These are phyloP conservation scores for Phtheirospermum japonicum DNA, from an alignment of 257 asterid genomes.

Conservation along the genomic window DNA sequence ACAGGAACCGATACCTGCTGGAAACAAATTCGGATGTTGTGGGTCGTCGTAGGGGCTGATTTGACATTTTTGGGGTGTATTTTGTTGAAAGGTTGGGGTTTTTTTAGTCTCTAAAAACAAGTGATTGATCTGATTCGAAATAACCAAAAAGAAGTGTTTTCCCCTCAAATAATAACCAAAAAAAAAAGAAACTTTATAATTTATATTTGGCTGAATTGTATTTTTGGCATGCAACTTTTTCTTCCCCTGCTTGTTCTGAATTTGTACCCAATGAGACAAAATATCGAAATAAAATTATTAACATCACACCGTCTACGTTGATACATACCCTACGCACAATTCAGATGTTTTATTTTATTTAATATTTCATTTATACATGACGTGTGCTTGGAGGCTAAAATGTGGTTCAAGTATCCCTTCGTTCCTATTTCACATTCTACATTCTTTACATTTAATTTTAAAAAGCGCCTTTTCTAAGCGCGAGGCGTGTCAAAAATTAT, in stretches of 20 bases:
- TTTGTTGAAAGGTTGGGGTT: background rate
- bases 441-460: too few species aligned
- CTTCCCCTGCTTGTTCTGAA: background rate
- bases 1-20: slow-evolving; percentile 53
- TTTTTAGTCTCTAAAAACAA: background rate
- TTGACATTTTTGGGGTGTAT: slow-evolving; percentile 7
- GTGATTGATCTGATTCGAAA: background rate
- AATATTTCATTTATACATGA: too few species aligned
- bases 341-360: too few species aligned
- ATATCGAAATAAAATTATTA: background rate
- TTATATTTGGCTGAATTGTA: background rate
- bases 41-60: slow-evolving; percentile 41
- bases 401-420: too few species aligned
- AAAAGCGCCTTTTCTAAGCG: too few species aligned
- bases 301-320: background rate
- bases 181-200: too few species aligned
- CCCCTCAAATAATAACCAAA: too few species aligned
- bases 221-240: background rate
- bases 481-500: too few species aligned
- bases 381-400: too few species aligned
- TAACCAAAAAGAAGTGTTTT: too few species aligned
- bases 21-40: slow-evolving; percentile 61
- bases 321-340: too few species aligned
- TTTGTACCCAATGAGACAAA: background rate
- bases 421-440: too few species aligned